phyloP scores from a whole-genome alignment of 1,284 basidiomycete species.

The Sanghuangporus baumii region DNA sequence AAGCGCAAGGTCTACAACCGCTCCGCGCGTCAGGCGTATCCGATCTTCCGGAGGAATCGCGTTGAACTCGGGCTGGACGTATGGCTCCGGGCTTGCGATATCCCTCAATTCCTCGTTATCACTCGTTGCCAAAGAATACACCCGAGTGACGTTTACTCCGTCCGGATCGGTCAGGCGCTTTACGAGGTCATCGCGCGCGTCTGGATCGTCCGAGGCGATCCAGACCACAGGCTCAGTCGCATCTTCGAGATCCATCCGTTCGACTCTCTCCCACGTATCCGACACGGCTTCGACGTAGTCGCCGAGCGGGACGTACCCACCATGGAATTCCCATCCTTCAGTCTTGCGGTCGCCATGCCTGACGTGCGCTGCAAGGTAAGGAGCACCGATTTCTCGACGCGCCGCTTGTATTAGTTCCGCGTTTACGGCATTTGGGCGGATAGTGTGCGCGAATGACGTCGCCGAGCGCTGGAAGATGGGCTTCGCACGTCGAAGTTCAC shows the following conservation, averaged over 20 bases:
- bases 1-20: conserved; percentile 62
- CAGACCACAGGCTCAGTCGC: conserved; percentile 30
- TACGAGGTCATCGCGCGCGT: conserved; percentile 38
- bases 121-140: conserved; percentile 43
- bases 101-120: conserved; percentile 36
- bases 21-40: conserved; percentile 47
- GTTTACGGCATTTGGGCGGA: conserved; percentile 46
- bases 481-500: conserved; percentile 47
- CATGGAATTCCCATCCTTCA: conserved; percentile 39
- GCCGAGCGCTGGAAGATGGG: conserved; percentile 45
- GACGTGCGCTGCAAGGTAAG: conserved; percentile 53
- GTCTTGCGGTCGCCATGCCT: conserved; percentile 53
- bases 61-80: conserved; percentile 50
- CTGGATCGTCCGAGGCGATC: conserved; percentile 55
- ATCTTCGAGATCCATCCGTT: conserved; percentile 20
- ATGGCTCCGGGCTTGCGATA: conserved; percentile 47
- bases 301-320: conserved; percentile 41
- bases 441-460: conserved; percentile 44
- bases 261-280: conserved; percentile 39
- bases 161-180: conserved; percentile 30
- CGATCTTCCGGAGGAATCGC: conserved; percentile 35
- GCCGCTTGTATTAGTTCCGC: conserved; percentile 43
- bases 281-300: conserved; percentile 42
- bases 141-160: conserved; percentile 21
- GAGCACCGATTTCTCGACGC: conserved; percentile 37